A percentile compares a stretch with the other conserved stretches of the same genome.
These are phyloP conservation scores for Metschnikowia borealis DNA, from an alignment of 805 yeast genomes.

Conservation along the genomic window DNA sequence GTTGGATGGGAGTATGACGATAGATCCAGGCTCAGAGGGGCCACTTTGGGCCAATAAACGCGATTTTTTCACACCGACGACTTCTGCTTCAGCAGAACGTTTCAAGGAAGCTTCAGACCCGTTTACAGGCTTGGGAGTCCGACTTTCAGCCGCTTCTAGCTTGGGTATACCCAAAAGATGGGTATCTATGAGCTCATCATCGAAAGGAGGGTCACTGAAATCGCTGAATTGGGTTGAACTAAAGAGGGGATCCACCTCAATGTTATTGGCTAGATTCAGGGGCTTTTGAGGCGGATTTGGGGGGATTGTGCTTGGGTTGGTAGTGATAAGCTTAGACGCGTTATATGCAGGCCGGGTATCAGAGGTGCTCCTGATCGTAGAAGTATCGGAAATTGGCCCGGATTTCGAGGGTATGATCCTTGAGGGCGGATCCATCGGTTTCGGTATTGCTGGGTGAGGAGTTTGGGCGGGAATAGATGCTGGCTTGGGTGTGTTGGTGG, in stretches of 20 bases:
- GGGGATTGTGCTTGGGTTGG: background rate
- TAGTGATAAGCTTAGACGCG: background rate
- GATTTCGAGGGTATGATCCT: background rate
- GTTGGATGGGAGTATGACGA: too few species aligned
- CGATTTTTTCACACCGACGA: background rate
- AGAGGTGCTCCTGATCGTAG: background rate
- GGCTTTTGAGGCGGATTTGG: background rate
- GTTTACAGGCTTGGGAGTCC: background rate
- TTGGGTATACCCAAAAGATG: background rate
- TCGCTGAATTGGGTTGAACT: background rate
- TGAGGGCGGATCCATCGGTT: background rate
- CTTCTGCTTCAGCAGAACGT: background rate
- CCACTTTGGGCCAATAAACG: background rate
- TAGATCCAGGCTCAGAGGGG: background rate
- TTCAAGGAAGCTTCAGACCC: background rate
- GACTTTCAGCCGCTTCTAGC: background rate
- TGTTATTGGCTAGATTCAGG: background rate
- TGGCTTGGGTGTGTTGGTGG: background rate
- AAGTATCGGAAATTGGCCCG: background rate
- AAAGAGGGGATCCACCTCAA: background rate
- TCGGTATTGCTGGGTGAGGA: background rate
- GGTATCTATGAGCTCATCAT: constrained; percentile 12
- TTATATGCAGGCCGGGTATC: background rate
- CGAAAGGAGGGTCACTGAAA: constrained; percentile 5
- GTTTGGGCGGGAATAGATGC: background rate